Evolutionary conservation across 495 filamentous ascomycete genomes (phyloP), one percentile per base, ranked within the genome.

Genomic region (Lineolata rhizophorae): DNA sequence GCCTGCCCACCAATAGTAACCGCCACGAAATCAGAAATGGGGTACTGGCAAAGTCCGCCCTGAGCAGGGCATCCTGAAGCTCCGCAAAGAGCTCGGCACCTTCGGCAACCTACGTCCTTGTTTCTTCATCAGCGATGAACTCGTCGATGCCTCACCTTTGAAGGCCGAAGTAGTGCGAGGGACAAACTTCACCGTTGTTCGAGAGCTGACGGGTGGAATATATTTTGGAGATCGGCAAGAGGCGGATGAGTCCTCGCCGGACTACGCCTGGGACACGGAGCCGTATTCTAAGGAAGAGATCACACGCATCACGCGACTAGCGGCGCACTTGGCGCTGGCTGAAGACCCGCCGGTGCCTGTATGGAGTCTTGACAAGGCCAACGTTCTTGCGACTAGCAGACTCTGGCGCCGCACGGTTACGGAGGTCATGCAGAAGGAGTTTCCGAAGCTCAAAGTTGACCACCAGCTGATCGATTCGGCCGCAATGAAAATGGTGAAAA

Each of bases 101-200:
- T 97, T 87, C 58, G 87, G 85, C 42, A 97, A 97, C 67, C 76
- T 97, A 29, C 82, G 87, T 3, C 87, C 87, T 3, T 97, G 87
- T 70, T 84, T 73, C 65, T 97, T 97, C 62, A 80, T 85, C 24
- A 80, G 84, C 17, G 77, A 85, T 34, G 67, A 71, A 19, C 78
- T 97, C 28, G 70, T 92, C 55, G 70, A 82, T 25, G 64, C 59
- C 57, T 94, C 85, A 8, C 87, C 87, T 0, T 70, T 97, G 30
- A 91, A 90, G 53, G 75, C 76, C 30, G 64, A 74, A 3, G 64
- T 97, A 29, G 90, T 79, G 65, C 65, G 70, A 31, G 85, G 78
- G 41, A 79, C 76, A 42, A 72, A 95, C 65, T 87, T 97, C 60
- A 85, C 75, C 58, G 74, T 97, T 51, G 72, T 97, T 40, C 80